These are phyloP conservation scores for Sporisorium graminicola DNA, from an alignment of 1,284 basidiomycete species.

Conservation along the genomic window DNA sequence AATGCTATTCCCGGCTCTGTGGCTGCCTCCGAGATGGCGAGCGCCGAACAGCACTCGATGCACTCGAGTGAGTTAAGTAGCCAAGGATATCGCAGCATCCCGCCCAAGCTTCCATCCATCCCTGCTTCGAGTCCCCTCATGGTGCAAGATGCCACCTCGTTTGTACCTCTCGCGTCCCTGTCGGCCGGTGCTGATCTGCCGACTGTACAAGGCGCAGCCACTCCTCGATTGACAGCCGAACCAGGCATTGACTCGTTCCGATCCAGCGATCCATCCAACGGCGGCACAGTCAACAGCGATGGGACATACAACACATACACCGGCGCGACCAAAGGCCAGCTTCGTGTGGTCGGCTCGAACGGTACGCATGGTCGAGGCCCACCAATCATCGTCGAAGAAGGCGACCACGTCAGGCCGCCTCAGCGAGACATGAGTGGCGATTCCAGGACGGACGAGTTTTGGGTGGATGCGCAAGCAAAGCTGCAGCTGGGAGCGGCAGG, in stretches of 20 bases:
- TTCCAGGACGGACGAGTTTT: constrained; percentile 22
- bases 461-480: constrained; percentile 15
- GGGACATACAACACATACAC: constrained; percentile 42
- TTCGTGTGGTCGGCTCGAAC: constrained; percentile 27
- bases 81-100: constrained; percentile 12
- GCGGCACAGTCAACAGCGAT: constrained; percentile 26
- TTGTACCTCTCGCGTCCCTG: constrained; percentile 2
- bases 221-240: constrained; percentile 10
- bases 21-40: constrained; percentile 27
- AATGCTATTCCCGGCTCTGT: constrained; percentile 38
- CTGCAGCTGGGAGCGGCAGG: constrained; percentile 15
- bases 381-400: constrained; percentile 19
- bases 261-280: constrained; percentile 22
- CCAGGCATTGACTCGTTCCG: constrained; percentile 14
- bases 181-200: background rate
- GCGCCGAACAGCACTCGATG: constrained; percentile 27
- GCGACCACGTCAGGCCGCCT: background rate
- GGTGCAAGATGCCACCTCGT: constrained; percentile 19
- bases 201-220: background rate
- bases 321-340: constrained; percentile 24
- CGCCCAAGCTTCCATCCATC: constrained; percentile 31
- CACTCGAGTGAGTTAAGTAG: constrained; percentile 9
- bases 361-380: constrained; percentile 4
- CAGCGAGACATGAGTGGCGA: constrained; percentile 23
- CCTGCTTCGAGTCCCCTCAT: constrained; percentile 32